Conservation (phyloP, 2,329 filamentous ascomycete genomes). For the Curvularia sp. region DNA sequence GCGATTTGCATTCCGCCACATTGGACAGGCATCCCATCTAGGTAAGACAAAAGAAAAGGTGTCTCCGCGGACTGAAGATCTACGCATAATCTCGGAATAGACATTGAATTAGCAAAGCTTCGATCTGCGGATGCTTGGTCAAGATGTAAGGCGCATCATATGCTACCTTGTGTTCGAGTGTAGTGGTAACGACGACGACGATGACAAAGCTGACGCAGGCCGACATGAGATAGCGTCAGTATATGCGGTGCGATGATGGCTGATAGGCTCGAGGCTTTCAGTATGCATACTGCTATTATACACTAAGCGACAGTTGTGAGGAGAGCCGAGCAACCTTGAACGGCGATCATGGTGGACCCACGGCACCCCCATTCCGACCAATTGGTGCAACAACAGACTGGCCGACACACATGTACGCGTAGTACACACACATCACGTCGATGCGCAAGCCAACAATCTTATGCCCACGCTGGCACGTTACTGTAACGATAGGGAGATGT, state of each 20-base stretch:
- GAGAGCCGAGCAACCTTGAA: conserved; percentile 19
- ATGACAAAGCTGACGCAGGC: conserved; percentile 2
- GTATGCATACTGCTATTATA: conserved; percentile 6
- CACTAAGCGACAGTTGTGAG: conserved; percentile 11
- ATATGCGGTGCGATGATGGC: conserved; percentile 6
- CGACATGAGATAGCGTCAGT: not conserved
- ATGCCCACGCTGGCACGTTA: conserved; percentile 4
- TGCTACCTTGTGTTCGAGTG: not conserved
- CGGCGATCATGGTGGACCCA: conserved; percentile 12
- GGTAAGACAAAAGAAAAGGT: not conserved
- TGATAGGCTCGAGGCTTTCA: not conserved
- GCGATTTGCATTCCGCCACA: not conserved
- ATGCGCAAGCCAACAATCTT: conserved; percentile 8
- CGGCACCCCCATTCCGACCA: conserved; percentile 15
- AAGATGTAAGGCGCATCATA: not conserved
- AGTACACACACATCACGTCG: conserved; percentile 11
- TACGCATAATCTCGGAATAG: not conserved
- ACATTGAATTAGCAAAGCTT: not conserved
- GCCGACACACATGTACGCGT: conserved; percentile 3
- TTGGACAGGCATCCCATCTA: not conserved
- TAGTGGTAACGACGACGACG: conserved; percentile 7
- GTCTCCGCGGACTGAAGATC: not conserved
- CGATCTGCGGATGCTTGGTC: not conserved
- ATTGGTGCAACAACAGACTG: conserved; percentile 1
- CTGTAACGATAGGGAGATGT: conserved; percentile 6